These are phyloP conservation scores for Chytriomyces confervae DNA, from an alignment of 192 early-diverging fungal genomes.

Conservation along the genomic window DNA sequence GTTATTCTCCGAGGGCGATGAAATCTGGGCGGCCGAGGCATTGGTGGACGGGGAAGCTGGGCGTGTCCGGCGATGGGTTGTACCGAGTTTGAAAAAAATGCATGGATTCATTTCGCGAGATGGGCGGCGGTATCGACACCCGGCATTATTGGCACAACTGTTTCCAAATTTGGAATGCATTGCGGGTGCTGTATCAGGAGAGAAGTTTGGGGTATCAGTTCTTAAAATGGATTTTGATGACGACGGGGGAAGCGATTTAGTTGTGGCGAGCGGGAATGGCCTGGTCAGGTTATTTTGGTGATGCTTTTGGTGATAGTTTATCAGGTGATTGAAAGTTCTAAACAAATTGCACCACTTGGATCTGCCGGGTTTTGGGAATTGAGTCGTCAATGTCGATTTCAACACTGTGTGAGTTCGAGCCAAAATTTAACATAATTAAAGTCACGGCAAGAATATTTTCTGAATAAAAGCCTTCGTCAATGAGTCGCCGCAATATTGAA, in stretches of 20 bases:
- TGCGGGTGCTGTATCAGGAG: neutral
- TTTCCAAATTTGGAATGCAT: slow-evolving; percentile 19
- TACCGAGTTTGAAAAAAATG: neutral
- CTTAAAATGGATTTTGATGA: slow-evolving; percentile 22
- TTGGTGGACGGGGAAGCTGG: slow-evolving; percentile 26
- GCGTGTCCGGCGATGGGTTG: neutral
- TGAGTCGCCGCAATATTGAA: slow-evolving; percentile 26
- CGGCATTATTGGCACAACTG: neutral
- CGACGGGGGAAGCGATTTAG: slow-evolving; percentile 14
- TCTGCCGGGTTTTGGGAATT: no score
- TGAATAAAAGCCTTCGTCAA: neutral
- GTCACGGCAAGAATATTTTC: neutral
- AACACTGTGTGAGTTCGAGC: no score
- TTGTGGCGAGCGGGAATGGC: slow-evolving; percentile 19
- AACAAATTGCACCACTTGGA: no score
- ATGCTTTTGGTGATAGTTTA: neutral
- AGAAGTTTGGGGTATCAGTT: slow-evolving; percentile 16
- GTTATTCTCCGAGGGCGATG: neutral
- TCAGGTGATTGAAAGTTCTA: no score
- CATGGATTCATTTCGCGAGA: neutral
- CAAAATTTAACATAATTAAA: no score
- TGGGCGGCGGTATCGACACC: neutral
- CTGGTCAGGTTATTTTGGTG: slow-evolving; percentile 22
- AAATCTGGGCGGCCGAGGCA: slow-evolving; percentile 28
- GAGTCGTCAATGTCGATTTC: no score